A percentile compares a stretch with the other conserved stretches of the same genome.
Conservation (phyloP, 2,329 filamentous ascomycete species). For the Aspergillus udagawae region DNA sequence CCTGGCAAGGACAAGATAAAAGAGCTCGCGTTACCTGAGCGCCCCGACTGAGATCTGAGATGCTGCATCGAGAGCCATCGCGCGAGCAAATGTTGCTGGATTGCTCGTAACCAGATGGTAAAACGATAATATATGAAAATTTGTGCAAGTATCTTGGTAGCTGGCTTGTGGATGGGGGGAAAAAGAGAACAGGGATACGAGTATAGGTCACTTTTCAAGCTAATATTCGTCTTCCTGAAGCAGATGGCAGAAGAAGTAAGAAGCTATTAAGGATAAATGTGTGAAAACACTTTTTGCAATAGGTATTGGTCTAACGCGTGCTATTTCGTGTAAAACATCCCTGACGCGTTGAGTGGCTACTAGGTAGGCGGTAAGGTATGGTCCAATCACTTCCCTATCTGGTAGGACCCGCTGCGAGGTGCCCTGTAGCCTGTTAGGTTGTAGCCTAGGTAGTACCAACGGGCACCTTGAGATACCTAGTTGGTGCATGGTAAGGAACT, state of each 20-base stretch:
- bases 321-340: neutral
- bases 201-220: neutral
- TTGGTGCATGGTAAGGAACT: too few species aligned
- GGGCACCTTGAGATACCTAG: too few species aligned
- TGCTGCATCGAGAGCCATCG: constrained; percentile 34
- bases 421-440: too few species aligned
- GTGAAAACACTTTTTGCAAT: neutral
- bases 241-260: neutral
- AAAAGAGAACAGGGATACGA: too few species aligned
- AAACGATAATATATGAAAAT: neutral
- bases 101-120: neutral
- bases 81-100: neutral
- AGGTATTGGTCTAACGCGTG: neutral
- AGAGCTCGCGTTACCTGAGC: constrained; percentile 28
- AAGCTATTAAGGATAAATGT: neutral
- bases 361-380: neutral
- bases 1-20: neutral
- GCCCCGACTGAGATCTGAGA: constrained; percentile 37
- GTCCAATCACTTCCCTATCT: neutral
- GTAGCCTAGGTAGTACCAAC: too few species aligned
- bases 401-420: too few species aligned
- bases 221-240: neutral
- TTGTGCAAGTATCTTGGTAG: neutral
- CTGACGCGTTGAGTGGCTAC: neutral
- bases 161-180: too few species aligned